Evolutionary conservation across 306 rosid genomes (phyloP), one percentile per base, ranked within the genome.

Genomic region (Vigna angularis): DNA sequence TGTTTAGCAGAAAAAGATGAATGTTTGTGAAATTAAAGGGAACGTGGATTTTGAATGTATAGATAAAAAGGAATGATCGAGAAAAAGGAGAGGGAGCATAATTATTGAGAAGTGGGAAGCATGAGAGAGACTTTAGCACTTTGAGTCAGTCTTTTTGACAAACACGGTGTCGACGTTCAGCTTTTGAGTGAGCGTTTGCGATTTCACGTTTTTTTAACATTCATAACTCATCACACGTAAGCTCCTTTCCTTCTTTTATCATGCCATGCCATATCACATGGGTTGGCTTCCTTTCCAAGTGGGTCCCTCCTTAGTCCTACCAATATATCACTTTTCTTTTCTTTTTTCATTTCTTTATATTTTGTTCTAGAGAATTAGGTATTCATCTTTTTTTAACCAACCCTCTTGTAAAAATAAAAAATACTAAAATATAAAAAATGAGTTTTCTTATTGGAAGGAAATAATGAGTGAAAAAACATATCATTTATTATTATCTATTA

Each of bases 41-140:
- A 30, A 30, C 4, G 32, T 30, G 32, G 4, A 4, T 9, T 9
- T 42, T 9, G 12, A 9, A 10, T 44, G 48, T 44, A 0, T 18
- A 12, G 72, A 52, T 28, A 20, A n/a, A 65, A 17, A 17, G 0
- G 77, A 73, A 40, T 1, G 77, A 56, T 73, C 67, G 26, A 40
- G 77, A 56, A 72, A 73, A 73, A 73, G 18, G 64, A 18, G 22
- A 36, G 4, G 36, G 0, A 53, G 52, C 0, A 72, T 34, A 4
- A 34, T 72, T 53, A 72, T 72, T 71, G 42, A 53, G 49, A 70
- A 30, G 49, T 51, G 75, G 32, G 11, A 30, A 28, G 17, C 17
- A 53, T 9, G 18, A 3, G 10, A 50, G 28, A 0, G 28, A 0
- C 63, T 70, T 70, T 70, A 28, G 10, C 52, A 48, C 59, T 70